phyloP scores from a whole-genome alignment of 371 early-diverging fungal species.

The Lichtheimia ornata region DNA sequence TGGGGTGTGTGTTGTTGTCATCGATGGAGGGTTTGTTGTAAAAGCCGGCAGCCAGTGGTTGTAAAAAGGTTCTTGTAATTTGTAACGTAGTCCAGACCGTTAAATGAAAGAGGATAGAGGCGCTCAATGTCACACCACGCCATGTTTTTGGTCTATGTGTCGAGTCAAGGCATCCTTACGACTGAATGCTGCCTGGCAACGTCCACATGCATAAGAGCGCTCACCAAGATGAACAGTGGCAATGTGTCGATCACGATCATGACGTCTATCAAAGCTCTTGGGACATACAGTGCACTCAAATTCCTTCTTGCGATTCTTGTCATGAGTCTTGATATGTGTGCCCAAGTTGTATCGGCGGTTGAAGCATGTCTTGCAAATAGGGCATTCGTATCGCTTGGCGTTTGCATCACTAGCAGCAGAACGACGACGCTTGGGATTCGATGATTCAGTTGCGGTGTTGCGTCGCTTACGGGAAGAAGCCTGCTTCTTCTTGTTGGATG shows the following conservation, averaged over 20 bases:
- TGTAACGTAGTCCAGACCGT: not conserved
- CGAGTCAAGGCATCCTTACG: constrained; percentile 71
- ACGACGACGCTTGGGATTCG: not conserved
- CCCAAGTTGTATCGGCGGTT: constrained; percentile 76
- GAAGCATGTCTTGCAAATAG: constrained; percentile 59
- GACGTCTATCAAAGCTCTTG: constrained; percentile 65
- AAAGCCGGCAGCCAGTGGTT: constrained; percentile 16
- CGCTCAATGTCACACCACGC: constrained; percentile 9
- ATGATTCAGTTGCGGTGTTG: not conserved
- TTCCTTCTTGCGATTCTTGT: constrained; percentile 61
- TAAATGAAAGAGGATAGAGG: not conserved
- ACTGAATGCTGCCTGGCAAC: constrained; percentile 64
- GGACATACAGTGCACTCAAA: constrained; percentile 60
- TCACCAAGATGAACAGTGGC: constrained; percentile 66
- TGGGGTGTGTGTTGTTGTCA: too few relatives aligned
- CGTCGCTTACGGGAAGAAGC: not conserved
- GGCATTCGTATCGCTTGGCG: constrained; percentile 24
- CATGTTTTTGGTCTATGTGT: constrained; percentile 41
- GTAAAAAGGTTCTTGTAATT: not conserved
- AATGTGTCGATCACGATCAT: constrained; percentile 77
- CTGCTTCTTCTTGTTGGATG: not conserved
- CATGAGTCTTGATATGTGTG: constrained; percentile 74
- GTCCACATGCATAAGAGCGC: constrained; percentile 55
- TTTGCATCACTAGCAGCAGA: not conserved
- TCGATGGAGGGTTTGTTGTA: not conserved